Conservation (phyloP, 495 filamentous ascomycete genomes). For the Penicillium dipodomyicola region DNA sequence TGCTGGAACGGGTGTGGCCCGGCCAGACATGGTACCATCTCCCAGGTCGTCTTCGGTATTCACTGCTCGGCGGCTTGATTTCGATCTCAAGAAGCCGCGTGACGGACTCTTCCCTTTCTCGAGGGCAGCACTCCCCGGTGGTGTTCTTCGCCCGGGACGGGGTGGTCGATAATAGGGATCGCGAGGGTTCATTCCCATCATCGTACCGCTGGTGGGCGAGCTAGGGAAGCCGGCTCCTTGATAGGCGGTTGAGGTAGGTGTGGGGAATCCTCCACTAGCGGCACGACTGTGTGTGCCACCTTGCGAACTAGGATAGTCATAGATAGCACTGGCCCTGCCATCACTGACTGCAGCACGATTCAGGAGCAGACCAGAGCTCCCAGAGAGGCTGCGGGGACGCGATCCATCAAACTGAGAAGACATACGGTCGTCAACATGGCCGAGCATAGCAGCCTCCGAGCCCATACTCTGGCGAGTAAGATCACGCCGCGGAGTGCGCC, state of each 20-base stretch:
- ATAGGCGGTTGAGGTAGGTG: constrained; percentile 70
- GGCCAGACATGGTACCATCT: constrained; percentile 52
- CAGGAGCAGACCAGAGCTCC: constrained; percentile 73
- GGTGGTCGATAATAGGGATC: constrained; percentile 87
- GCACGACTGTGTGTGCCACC: constrained; percentile 47
- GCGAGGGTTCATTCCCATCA: constrained; percentile 46
- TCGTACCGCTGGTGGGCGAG: constrained; percentile 43
- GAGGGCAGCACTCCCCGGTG: constrained; percentile 46
- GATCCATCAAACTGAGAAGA: constrained; percentile 64
- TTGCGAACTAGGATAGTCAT: constrained; percentile 48
- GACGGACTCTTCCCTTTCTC: constrained; percentile 39
- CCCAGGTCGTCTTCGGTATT: constrained; percentile 38
- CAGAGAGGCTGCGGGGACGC: constrained; percentile 76
- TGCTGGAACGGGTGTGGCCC: constrained; percentile 52
- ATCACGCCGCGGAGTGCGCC: constrained; percentile 62
- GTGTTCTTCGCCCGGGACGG: constrained; percentile 58
- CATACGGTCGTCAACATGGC: constrained; percentile 60
- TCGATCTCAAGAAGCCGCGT: constrained; percentile 43
- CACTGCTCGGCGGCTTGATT: constrained; percentile 24
- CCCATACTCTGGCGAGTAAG: constrained; percentile 70
- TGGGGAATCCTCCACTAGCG: constrained; percentile 55
- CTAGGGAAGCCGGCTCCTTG: constrained; percentile 51
- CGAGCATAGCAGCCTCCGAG: constrained; percentile 77
- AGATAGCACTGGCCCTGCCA: constrained; percentile 42
- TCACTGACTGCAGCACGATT: constrained; percentile 52